Evolutionary conservation across 768 basidiomycete species (phyloP), one percentile per base, ranked within the genome.

Genomic region (Wakefieldia striispora): DNA sequence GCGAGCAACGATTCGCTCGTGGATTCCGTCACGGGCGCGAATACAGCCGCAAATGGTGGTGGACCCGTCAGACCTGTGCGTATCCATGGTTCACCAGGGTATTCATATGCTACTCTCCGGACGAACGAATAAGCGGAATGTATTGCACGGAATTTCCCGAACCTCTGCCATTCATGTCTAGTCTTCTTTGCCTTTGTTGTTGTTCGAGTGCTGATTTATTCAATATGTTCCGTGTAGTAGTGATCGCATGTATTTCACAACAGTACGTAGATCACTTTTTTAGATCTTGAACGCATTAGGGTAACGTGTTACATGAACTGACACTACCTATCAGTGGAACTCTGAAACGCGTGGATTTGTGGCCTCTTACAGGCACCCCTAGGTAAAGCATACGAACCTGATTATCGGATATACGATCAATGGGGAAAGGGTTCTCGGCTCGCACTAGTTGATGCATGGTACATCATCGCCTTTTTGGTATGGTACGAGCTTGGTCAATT

Each of bases 1-100:
- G 52, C 49, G 2, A 65, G 63, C 52, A 63, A 21, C 23, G 66
- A 67, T 17, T 69, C 67, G 1, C 37, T 66, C 17, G 16, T 54
- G 20, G 67, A 67, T 36, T 43, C 60, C 27, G 49, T 54, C 12
- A 68, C 60, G 24, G 58, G 29, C 20, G 52, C 52, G 5, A 66
- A 68, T 35, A 66, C 66, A 40, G 40, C 49, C 26, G 57, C 52
- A 2, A 67, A 67, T 16, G 60, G 47, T 1, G 61, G 56, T 39
- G 59, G 52, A 20, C 51, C 60, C 3, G 47, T 54, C 11, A 53
- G 64, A 14, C 52, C 46, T 24, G 49, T 49, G 39, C 58, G 67
- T 40, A 35, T 54, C 13, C 51, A 42, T 2, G 50, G 49, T 1
- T 68, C 61, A 1, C 59, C 67, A 10, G 48, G 38, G 26, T 58